These are phyloP conservation scores for Graphiopsis chlorocephala DNA, from an alignment of 2,329 filamentous ascomycete genomes.

Conservation along the genomic window DNA sequence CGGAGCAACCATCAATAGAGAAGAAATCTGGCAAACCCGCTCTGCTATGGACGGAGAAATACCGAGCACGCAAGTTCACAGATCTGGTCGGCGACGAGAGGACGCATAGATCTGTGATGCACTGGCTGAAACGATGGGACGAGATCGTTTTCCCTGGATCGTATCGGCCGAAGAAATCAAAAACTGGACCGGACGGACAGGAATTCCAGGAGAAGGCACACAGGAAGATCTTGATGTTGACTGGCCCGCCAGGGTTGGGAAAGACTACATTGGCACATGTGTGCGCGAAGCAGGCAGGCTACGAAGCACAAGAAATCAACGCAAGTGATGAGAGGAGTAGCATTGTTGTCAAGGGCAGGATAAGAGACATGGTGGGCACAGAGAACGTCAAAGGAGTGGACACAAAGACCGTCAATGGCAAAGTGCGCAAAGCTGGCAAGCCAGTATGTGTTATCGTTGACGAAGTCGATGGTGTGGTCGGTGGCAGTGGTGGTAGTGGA, in stretches of 20 bases:
- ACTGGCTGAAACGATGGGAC: conserved; percentile 95
- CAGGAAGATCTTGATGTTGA: conserved; percentile 83
- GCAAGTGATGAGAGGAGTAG: conserved; percentile 91
- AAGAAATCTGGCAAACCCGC: conserved; percentile 39
- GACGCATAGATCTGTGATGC: conserved; percentile 83
- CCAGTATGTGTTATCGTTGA: conserved; percentile 94
- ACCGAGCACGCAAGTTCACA: conserved; percentile 85
- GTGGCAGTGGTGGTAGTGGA: conserved; percentile 68
- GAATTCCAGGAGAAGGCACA: conserved; percentile 68
- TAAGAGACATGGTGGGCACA: conserved; percentile 86
- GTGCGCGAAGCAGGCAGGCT: conserved; percentile 90
- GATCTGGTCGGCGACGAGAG: conserved; percentile 93
- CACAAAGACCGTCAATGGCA: conserved; percentile 50
- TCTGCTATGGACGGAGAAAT: conserved; percentile 94
- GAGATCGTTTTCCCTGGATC: conserved; percentile 82
- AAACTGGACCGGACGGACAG: conserved; percentile 44
- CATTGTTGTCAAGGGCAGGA: conserved; percentile 85
- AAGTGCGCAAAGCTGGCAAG: conserved; percentile 69
- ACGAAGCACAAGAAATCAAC: conserved; percentile 96
- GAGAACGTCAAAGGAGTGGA: conserved; percentile 82
- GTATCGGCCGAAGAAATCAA: conserved; percentile 56
- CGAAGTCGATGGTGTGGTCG: conserved; percentile 91
- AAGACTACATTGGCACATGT: conserved; percentile 97
- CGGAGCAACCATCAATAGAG: conserved; percentile 33
- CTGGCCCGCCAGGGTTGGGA: conserved; percentile 86